Conservation (phyloP, 352 stramenopile genomes). For the Saprolegnia diclina region DNA sequence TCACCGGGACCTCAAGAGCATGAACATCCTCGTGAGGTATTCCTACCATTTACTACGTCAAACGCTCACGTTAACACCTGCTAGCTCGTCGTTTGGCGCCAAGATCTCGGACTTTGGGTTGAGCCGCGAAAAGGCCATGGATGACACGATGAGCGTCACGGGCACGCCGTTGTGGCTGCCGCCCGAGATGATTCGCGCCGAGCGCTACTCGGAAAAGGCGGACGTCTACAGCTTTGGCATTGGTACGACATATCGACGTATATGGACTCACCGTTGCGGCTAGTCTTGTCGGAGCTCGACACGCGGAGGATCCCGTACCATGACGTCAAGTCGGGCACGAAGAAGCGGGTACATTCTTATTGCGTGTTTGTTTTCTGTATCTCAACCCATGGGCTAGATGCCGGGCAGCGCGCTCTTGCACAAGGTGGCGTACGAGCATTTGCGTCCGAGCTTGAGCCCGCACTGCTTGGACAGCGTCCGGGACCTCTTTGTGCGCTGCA, state of each 20-base stretch:
- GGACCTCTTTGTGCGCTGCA: constrained; percentile 76
- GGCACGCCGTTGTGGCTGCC: constrained; percentile 78
- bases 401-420: constrained; percentile 82
- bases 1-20: constrained; percentile 97
- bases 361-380: background rate
- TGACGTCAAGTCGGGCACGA: constrained; percentile 80
- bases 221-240: constrained; percentile 87
- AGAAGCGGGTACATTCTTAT: constrained; percentile 43
- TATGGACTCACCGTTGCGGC: constrained; percentile 8
- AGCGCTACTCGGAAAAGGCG: constrained; percentile 84
- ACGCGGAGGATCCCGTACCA: constrained; percentile 85
- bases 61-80: constrained; percentile 12
- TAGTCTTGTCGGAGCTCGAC: constrained; percentile 78
- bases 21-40: constrained; percentile 85
- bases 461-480: constrained; percentile 79
- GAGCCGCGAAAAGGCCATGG: constrained; percentile 93
- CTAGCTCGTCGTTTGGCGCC: constrained; percentile 70
- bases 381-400: constrained; percentile 33
- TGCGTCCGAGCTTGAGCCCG: constrained; percentile 75
- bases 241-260: constrained; percentile 33
- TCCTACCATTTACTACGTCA: no score
- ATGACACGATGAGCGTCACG: constrained; percentile 92
- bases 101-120: constrained; percentile 98
- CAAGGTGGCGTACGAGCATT: constrained; percentile 86
- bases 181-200: constrained; percentile 84